Evolutionary conservation across 306 rosid genomes (phyloP), one percentile per base, ranked within the genome.

Genomic region (Medicago arabica): DNA sequence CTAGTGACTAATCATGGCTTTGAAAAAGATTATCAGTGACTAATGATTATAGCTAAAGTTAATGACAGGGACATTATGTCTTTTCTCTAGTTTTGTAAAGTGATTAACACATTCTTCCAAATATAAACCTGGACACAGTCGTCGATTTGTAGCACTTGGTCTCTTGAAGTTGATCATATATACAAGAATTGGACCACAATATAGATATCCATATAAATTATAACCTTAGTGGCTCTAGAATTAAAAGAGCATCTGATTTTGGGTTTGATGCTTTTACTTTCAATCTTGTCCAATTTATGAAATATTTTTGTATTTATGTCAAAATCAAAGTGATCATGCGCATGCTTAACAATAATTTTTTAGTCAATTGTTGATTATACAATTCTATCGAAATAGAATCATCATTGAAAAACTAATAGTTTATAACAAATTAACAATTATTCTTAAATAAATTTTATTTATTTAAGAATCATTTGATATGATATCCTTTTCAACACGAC

Each of bases 1-100:
- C 3, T 3, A 28, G 28, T 25, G 28, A 25, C 28, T 25, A 25
- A 2, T 25, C 2, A 25, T 25, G 71, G 55, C 65, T 58, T 59
- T 71, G 62, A 67, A 75, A 84, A 67, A 54, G 54, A 75, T 83
- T 71, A 53, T 76, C 77, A 73, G 80, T 84, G 71, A 63, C 68
- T 77, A 84, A 77, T 84, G 75, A 81, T 84, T 76, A 77, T 77
- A 34, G 75, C 49, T 81, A 81, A 81, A 84, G 85, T 62, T 84
- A 81, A 84, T 77, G 87, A 84, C 78, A 81, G 51, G 78, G 87
- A 84, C 85, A 76, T 43, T 6, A 58, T 70, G 67, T 76, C 69
- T 84, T 72, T 83, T 84, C 50, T 80, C 73, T 66, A 18, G 79
- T 76, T 59, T 51, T 60, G 67, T 36, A 53, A 80, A 76, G 77